Conservation (phyloP, 78 protist species). For the Creolimax fragrantissima region DNA sequence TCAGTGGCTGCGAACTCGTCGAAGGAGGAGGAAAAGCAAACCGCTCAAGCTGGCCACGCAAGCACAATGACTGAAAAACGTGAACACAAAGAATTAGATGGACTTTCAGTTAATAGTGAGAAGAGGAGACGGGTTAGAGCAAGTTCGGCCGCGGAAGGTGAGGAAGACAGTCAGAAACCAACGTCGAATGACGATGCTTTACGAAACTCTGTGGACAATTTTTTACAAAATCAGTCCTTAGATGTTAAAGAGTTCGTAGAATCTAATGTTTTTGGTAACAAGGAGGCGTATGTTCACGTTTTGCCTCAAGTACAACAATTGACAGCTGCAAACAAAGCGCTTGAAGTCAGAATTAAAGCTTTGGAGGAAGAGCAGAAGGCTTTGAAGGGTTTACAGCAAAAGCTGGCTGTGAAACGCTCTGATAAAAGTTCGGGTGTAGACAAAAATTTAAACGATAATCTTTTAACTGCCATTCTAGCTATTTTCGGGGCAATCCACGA, state of each 20-base stretch:
- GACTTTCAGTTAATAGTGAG: not conserved
- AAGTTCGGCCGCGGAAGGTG: not conserved
- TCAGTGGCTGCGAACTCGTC: not conserved
- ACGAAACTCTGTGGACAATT: not conserved
- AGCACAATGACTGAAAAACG: not conserved
- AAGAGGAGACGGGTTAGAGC: not conserved
- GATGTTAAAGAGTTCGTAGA: not conserved
- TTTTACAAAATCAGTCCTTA: not conserved
- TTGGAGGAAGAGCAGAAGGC: not conserved
- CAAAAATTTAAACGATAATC: not conserved
- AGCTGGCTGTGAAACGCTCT: not conserved
- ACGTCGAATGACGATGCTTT: not conserved
- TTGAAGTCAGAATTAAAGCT: not conserved
- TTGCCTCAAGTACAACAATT: not conserved
- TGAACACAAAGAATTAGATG: not conserved
- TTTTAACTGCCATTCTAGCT: not conserved
- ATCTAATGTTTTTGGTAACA: not conserved
- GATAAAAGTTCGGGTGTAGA: not conserved
- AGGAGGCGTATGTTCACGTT: not conserved
- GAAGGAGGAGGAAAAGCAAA: not conserved
- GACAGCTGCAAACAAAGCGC: not conserved
- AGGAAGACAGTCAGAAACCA: not conserved
- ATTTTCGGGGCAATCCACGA: not conserved
- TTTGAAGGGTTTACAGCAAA: not conserved
- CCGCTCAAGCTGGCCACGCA: not conserved